Base-by-base conservation (phyloP, 768 basidiomycete genomes). In the Tylopilus balloui region DNA sequence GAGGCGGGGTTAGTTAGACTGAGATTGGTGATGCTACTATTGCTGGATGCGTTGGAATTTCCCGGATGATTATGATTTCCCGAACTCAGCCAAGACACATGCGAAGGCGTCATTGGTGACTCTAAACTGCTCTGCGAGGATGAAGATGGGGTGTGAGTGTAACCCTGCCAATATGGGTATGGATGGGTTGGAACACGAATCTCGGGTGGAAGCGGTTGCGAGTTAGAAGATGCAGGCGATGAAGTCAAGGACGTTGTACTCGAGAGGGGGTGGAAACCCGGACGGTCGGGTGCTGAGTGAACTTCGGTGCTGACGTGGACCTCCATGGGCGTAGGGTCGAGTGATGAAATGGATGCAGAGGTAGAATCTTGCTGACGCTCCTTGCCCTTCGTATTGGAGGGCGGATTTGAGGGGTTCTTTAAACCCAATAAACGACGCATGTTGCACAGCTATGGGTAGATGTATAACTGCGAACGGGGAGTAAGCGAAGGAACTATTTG, bases 51-150 rank as follows among this genome's bases (percentile, higher is more conserved):
- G 31, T 40, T 43, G 50, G 42, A n/a, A 19, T 41, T 45, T 50
- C 53, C 53, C 43, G 47, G 39, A 31, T 11, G 5, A n/a, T n/a
- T n/a, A n/a, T n/a, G n/a, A n/a, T 45, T 61, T 4, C 54, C 47
- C 7, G 47, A 39, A 45, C 51, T 50, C 41, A 72, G 48, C 74
- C 73, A 75, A 11, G 69, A 70, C 40, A 75, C 69, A 31, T 68
- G 65, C 1, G 72, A 67, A n/a, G 72, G 72, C 2, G 66, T 68
- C 54, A 59, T 43, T 48, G 59, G 57, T 47, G 71, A 64, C 52
- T 68, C 53, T 57, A 64, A 43, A 53, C 69, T 54, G 48, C 63
- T 58, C 50, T 68, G 48, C 36, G 61, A 60, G 27, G 62, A 70
- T n/a, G 63, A 63, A 24, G 63, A 54, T 4, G 65, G 58, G 6